Conservation (phyloP, 331 rosid species). For the Telfairia occidentalis region DNA sequence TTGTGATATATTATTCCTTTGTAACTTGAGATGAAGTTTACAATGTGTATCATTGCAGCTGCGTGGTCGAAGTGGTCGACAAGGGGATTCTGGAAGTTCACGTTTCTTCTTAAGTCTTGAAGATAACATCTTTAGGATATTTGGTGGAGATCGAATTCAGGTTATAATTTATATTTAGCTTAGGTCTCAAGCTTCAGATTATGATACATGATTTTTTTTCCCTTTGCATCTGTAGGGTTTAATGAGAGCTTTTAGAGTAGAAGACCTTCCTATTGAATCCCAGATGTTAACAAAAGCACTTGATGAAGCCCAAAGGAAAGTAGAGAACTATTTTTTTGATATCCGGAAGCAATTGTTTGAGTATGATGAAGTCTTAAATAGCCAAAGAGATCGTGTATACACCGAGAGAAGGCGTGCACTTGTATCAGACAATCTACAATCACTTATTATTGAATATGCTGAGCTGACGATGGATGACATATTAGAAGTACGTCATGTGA, state of each 20-base stretch:
- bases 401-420: constrained; percentile 96
- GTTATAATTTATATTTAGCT: constrained; percentile 23
- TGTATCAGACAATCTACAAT: constrained; percentile 62
- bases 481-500: constrained; percentile 38
- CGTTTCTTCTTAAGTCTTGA: constrained; percentile 96
- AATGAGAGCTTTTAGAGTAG: constrained; percentile 94
- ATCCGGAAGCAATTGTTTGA: constrained; percentile 93
- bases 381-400: constrained; percentile 92
- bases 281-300: constrained; percentile 96
- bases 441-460: constrained; percentile 88
- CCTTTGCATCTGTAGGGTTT: constrained; percentile 53
- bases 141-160: constrained; percentile 97
- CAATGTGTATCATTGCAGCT: constrained; percentile 36
- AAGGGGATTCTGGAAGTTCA: constrained; percentile 96
- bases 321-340: constrained; percentile 90
- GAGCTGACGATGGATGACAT: constrained; percentile 95
- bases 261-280: constrained; percentile 94
- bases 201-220: constrained; percentile 6
- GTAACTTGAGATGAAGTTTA: constrained; percentile 9
- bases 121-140: constrained; percentile 87
- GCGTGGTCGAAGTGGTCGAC: constrained; percentile 95
- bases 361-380: constrained; percentile 86
- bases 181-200: background rate
- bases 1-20: constrained; percentile 1
- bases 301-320: constrained; percentile 97